phyloP scores from a whole-genome alignment of 2,329 filamentous ascomycete genomes.

The Neopestalotiopsis clavispora region DNA sequence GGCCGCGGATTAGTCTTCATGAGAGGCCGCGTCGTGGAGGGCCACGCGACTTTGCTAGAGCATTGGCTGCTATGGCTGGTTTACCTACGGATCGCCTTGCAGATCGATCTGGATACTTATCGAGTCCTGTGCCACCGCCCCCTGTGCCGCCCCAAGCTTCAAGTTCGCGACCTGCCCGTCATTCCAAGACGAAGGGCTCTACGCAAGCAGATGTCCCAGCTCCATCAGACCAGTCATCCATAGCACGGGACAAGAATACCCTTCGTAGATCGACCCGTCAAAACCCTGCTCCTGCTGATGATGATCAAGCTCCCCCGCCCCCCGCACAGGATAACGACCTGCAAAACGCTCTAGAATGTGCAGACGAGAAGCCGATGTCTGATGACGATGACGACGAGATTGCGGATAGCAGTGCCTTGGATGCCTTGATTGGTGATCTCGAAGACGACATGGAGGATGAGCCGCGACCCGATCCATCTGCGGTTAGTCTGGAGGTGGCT shows the following conservation, averaged over 20 bases:
- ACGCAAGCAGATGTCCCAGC: constrained; percentile 44
- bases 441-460: constrained; percentile 83
- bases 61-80: constrained; percentile 78
- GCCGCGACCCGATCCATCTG: constrained; percentile 76
- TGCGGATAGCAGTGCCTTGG: constrained; percentile 71
- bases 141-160: constrained; percentile 46
- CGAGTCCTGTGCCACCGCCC: constrained; percentile 43
- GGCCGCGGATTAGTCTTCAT: constrained; percentile 82
- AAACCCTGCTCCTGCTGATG: constrained; percentile 53
- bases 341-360: constrained; percentile 83
- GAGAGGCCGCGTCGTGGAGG: constrained; percentile 72
- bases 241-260: constrained; percentile 60
- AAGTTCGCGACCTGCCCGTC: constrained; percentile 47
- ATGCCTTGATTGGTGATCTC: constrained; percentile 88
- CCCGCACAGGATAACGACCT: constrained; percentile 64
- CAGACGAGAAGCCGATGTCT: constrained; percentile 85
- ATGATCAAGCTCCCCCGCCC: constrained; percentile 55
- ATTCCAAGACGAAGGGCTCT: constrained; percentile 53
- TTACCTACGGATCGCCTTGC: constrained; percentile 58
- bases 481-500: constrained; percentile 89
- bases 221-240: constrained; percentile 50
- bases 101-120: constrained; percentile 45
- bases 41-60: constrained; percentile 65
- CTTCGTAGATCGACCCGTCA: constrained; percentile 69
- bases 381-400: constrained; percentile 72